These are phyloP conservation scores for Sclerotinia spermophila DNA, from an alignment of 2,329 filamentous ascomycete species.

Conservation along the genomic window DNA sequence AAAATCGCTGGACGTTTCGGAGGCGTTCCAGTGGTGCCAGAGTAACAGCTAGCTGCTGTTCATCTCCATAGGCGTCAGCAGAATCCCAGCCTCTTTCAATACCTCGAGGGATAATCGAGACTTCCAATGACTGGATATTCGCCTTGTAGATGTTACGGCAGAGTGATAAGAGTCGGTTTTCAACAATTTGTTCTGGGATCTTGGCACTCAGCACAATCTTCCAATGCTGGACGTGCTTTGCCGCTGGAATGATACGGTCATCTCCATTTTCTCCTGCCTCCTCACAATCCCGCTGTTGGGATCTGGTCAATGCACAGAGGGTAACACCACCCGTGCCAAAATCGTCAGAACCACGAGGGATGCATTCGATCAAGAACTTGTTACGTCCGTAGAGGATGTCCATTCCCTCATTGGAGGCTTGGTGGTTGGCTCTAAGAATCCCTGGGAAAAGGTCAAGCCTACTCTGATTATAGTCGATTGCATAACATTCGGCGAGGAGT, in stretches of 20 bases:
- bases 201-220: background rate
- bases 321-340: too few species aligned
- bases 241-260: background rate
- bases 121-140: background rate
- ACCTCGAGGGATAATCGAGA: background rate
- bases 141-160: background rate
- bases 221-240: background rate
- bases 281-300: background rate
- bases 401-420: background rate
- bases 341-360: accelerated
- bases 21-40: background rate
- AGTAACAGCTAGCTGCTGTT: background rate
- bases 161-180: background rate
- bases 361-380: background rate
- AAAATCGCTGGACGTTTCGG: background rate
- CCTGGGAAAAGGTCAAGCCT: background rate
- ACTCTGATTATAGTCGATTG: background rate
- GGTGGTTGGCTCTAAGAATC: background rate
- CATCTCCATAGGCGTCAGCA: background rate
- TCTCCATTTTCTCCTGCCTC: background rate
- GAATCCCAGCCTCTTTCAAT: background rate
- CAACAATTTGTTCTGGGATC: accelerated
- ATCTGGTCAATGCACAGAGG: background rate
- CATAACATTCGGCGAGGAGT: background rate
- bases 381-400: background rate